Conservation (phyloP, 2,329 filamentous ascomycete genomes). For the Fusarium sulawesiense region DNA sequence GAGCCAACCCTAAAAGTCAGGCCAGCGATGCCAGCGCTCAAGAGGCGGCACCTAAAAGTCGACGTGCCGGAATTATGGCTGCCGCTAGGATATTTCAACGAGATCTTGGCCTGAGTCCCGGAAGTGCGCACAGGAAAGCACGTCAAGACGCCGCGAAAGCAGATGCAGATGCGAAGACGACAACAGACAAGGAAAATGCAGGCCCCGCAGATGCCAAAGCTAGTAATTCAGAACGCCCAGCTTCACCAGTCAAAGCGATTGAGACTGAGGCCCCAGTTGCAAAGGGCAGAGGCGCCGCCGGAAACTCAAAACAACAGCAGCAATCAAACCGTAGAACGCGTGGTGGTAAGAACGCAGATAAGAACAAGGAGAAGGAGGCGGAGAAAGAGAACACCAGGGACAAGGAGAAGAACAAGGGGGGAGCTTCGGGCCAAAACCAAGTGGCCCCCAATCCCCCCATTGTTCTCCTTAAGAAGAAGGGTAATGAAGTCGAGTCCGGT, state of each 20-base stretch:
- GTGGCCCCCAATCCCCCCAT: constrained; percentile 51
- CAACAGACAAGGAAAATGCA: constrained; percentile 50
- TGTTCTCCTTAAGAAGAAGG: constrained; percentile 57
- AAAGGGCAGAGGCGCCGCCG: constrained; percentile 40
- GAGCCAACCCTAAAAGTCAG: constrained; percentile 55
- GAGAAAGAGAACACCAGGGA: constrained; percentile 45
- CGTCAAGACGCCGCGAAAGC: constrained; percentile 69
- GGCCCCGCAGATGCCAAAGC: constrained; percentile 16
- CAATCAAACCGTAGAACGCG: constrained; percentile 48
- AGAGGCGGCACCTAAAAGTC: constrained; percentile 62
- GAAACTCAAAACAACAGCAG: constrained; percentile 45
- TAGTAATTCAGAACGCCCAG: constrained; percentile 33
- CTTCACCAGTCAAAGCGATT: constrained; percentile 36
- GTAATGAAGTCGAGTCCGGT: constrained; percentile 42
- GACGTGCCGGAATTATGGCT: constrained; percentile 70
- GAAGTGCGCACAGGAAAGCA: constrained; percentile 70
- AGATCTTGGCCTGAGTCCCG: constrained; percentile 72
- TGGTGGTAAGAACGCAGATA: constrained; percentile 55
- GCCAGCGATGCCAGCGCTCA: constrained; percentile 44
- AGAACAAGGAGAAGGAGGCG: constrained; percentile 51
- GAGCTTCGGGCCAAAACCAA: constrained; percentile 26
- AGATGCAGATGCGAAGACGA: constrained; percentile 59
- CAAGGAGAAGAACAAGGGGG: constrained; percentile 43
- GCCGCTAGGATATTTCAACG: constrained; percentile 74
- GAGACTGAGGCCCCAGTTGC: constrained; percentile 30